These are phyloP conservation scores for Ormosia semicastrata DNA, from an alignment of 306 rosid species.

Conservation along the genomic window DNA sequence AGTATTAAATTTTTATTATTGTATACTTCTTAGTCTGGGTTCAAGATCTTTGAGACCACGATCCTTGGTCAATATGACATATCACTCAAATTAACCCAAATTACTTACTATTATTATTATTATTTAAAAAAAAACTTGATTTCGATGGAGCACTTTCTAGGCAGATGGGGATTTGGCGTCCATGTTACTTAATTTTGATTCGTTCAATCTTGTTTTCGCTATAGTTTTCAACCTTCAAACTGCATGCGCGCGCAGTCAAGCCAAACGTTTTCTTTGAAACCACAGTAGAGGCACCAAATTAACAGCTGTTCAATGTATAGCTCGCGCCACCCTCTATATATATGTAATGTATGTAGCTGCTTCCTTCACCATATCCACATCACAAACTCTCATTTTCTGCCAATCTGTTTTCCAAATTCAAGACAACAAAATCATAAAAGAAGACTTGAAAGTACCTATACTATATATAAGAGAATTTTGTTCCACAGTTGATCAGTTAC, in stretches of 20 bases:
- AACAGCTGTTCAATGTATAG: background rate
- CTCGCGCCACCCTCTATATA: background rate
- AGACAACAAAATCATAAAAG: background rate
- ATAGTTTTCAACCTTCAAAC: conserved; percentile 12
- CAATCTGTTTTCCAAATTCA: background rate
- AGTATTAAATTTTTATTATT: too few species aligned
- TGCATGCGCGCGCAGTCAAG: background rate
- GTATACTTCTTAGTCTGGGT: too few species aligned
- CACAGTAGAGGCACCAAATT: too few species aligned
- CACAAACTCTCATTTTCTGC: background rate
- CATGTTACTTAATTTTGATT: background rate
- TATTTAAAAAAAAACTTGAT: too few species aligned
- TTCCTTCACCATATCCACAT: background rate
- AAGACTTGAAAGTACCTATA: background rate
- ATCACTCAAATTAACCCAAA: too few species aligned
- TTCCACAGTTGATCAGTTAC: background rate
- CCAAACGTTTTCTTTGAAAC: background rate
- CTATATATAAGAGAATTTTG: too few species aligned
- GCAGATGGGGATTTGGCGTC: background rate
- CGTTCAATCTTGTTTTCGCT: background rate
- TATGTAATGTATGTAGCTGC: background rate
- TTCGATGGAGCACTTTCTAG: background rate
- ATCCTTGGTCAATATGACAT: too few species aligned
- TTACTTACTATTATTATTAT: too few species aligned
- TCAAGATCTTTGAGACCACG: too few species aligned